Percentiles rank a stretch among this genome's conserved stretches.
Conservation (phyloP, 2,329 filamentous ascomycete genomes). For the Epichloe hybrida region DNA sequence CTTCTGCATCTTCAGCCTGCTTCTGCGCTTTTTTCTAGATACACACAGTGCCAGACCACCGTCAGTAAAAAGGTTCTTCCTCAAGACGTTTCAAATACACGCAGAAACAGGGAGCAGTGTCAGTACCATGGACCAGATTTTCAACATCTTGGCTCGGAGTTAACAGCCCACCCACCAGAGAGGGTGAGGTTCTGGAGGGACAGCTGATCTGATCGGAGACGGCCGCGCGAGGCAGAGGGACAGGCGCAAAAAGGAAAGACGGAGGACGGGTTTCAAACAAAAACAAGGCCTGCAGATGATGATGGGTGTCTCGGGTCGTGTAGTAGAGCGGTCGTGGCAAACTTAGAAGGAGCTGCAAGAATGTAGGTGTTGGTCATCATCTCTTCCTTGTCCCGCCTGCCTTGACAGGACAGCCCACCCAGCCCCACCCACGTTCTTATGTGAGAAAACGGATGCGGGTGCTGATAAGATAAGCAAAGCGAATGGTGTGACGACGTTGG, state of each 20-base stretch:
- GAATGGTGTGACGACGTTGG: background rate
- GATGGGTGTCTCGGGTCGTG: background rate
- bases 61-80: background rate
- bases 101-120: background rate
- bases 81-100: background rate
- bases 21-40: slow-evolving; percentile 88
- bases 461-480: slow-evolving; percentile 10
- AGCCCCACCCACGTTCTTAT: background rate
- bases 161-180: background rate
- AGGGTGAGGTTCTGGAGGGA: background rate
- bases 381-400: too few relatives aligned
- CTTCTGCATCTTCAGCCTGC: slow-evolving; percentile 75
- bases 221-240: background rate
- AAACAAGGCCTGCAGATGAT: background rate
- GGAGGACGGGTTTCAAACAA: background rate
- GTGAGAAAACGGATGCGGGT: background rate
- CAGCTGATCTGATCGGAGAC: background rate
- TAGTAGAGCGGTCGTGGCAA: background rate
- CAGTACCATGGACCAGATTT: slow-evolving; percentile 97
- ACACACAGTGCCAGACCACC: slow-evolving; percentile 8
- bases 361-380: background rate
- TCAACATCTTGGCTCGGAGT: slow-evolving; percentile 60
- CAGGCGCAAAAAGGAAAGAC: background rate
- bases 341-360: too few relatives aligned
- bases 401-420: background rate